Conservation (phyloP, 2,329 filamentous ascomycete species). For the Fusarium brevicatenulatum region DNA sequence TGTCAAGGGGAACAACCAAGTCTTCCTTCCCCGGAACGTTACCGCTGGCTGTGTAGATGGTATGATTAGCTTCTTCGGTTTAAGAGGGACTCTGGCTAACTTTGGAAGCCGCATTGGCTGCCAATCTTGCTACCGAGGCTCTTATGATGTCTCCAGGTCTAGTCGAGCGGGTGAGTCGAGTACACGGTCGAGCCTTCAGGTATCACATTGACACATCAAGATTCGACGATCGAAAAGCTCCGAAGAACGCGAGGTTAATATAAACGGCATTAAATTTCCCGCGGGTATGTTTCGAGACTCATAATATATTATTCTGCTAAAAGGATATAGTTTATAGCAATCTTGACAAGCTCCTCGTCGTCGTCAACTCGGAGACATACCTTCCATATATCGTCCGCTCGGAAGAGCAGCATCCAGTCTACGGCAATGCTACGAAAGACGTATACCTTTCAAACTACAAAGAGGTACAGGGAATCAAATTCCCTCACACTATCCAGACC, state of each 20-base stretch:
- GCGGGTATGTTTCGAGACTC: background rate
- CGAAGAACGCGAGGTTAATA: background rate
- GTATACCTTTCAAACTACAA: conserved; percentile 25
- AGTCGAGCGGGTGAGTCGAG: background rate
- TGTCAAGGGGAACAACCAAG: conserved; percentile 21
- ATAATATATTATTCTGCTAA: accelerated
- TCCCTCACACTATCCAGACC: conserved; percentile 18
- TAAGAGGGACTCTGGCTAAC: accelerated
- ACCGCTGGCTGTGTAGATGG: conserved; percentile 22
- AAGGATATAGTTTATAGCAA: background rate
- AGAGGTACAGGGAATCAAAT: background rate
- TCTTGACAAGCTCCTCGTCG: background rate
- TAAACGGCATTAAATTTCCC: conserved; percentile 7
- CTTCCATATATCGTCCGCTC: conserved; percentile 19
- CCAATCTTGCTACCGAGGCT: background rate
- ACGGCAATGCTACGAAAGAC: background rate
- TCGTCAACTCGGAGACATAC: conserved; percentile 2
- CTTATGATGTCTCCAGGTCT: background rate
- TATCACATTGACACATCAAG: background rate
- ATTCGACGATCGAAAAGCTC: background rate
- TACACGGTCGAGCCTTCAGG: accelerated
- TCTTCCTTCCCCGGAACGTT: background rate
- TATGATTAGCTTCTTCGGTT: accelerated
- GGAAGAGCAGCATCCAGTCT: conserved; percentile 13
- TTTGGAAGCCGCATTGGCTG: background rate